Base-by-base conservation (phyloP, 176 grass and related monocot species). In the Puya raimondii region DNA sequence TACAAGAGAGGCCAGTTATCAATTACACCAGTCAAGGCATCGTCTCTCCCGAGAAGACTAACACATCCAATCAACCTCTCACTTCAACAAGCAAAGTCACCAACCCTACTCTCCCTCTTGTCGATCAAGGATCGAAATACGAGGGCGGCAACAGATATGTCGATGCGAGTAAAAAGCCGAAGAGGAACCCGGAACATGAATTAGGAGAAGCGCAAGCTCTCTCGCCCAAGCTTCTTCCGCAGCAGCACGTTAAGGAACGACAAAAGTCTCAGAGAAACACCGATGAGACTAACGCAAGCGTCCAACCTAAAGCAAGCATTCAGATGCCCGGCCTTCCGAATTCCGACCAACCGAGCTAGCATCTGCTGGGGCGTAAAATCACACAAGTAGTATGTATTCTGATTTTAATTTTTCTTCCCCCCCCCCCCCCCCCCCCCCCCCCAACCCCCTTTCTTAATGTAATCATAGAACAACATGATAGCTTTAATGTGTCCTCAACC, bases 121-220 rank as follows among this genome's bases (percentile, higher is more conserved):
- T 52, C 65, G 85, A 94, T 63, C 82, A 77, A 66, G 82, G 42
- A 49, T 77, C 47, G 1, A 80, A 78, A 80, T 72, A 26, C 79
- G 82, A 91, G 23, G 48, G 59, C 10, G 56, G 42, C 76, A 85
- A 53, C 16, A 51, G 66, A 74, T 68, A 52, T 42, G 47, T 64
- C 51, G 85, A 72, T 12, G 76, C 77, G 51, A 63, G 66, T 42
- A 99, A 91, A 77, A 90, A 90, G 84, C 78, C 88, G 20, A 99
- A 82, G 72, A 86, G 72, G 66, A 93, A 85, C 61, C 29, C 63
- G 14, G 87, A 94, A 75, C 67, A 61, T 22, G 77, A 92, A 18
- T 52, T 20, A 52, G 70, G 68, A 64, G 81, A 85, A 80, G 25
- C 51, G 23, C 86, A 85, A 61, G 79, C 64, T 84, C 83, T 85